Evolutionary conservation across 1,139 yeast species (phyloP), one percentile per base, ranked within the genome.

Genomic region (Magnusiomyces tetraspermus): DNA sequence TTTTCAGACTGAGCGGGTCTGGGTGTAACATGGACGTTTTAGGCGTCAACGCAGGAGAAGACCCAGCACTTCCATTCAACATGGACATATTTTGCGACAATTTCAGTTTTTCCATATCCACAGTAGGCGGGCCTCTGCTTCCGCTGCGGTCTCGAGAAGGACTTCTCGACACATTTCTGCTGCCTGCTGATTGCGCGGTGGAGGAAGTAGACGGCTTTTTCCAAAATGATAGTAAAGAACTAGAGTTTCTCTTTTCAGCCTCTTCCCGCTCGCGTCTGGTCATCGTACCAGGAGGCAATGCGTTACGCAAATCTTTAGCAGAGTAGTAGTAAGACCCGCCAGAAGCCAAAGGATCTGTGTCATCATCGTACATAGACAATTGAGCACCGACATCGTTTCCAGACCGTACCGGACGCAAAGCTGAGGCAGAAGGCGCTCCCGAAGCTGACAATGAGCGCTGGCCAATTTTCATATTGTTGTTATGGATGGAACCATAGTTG

Each of bases 301-400:
- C 42, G 24, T 51, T 22, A 19, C 56, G 46, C 40, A 53, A 48
- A 28, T 24, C 11, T 8, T 50, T 53, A 1, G 57, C 33, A 23
- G 53, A 33, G 41, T 56, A 55, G 43, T 51, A 56, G 38, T 46
- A 53, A 8, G 51, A 23, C 24, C 51, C 58, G 1, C 46, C 48
- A 21, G 53, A 26, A 6, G 51, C 51, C 17, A 36, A 48, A 6
- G 59, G 59, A 42, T 55, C 59, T 3, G 48, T 23, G 8, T 55
- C 53, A 23, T 52, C 55, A 21, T 46, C 49, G 31, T 33, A 24
- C n/a, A 23, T 36, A 37, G 49, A 6, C 26, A 28, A 37, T 19
- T 28, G 53, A n/a, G 54, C 23, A 11, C 46, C 44, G 22, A 40
- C 40, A 24, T 30, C 49, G 45, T 42, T 38, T 40, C 48, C 48